These are phyloP conservation scores for Lodderomyces pseudojiufengensis DNA, from an alignment of 1,139 yeast genomes.

Conservation along the genomic window DNA sequence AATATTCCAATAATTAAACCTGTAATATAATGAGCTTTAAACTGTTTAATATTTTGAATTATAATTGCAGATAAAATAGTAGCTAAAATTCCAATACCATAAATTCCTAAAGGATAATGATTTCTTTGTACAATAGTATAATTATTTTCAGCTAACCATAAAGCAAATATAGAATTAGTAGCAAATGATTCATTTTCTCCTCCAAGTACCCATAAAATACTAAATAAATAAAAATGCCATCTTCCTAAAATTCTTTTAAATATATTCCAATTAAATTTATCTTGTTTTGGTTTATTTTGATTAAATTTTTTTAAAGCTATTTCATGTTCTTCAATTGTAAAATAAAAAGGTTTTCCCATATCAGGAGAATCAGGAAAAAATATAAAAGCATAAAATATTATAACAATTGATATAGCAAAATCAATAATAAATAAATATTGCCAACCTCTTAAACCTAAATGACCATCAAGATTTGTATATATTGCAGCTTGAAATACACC, in stretches of 20 bases:
- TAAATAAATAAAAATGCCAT: conserved; percentile 60
- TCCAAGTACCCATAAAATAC: conserved; percentile 53
- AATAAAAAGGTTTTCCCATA: conserved; percentile 31
- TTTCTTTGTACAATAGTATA: conserved; percentile 48
- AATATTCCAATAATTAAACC: conserved; percentile 39
- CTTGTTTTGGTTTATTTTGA: conserved; percentile 27
- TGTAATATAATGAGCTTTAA: conserved; percentile 40
- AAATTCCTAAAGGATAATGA: conserved; percentile 56
- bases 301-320: conserved; percentile 28
- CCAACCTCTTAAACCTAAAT: conserved; percentile 50
- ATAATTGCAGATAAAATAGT: conserved; percentile 46
- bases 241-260: conserved; percentile 46
- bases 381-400: conserved; percentile 50
- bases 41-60: conserved; percentile 28
- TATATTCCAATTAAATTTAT: conserved; percentile 42
- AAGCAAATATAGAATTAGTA: conserved; percentile 49
- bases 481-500: conserved; percentile 59
- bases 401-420: conserved; percentile 63
- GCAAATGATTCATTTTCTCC: conserved; percentile 58
- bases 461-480: conserved; percentile 34
- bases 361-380: conserved; percentile 61
- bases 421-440: conserved; percentile 72
- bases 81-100: conserved; percentile 49
- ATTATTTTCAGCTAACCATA: conserved; percentile 43
- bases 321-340: conserved; percentile 33